Evolutionary conservation across 1,139 yeast species (phyloP), one percentile per base, ranked within the genome.

Genomic region (Hansenula sp.): DNA sequence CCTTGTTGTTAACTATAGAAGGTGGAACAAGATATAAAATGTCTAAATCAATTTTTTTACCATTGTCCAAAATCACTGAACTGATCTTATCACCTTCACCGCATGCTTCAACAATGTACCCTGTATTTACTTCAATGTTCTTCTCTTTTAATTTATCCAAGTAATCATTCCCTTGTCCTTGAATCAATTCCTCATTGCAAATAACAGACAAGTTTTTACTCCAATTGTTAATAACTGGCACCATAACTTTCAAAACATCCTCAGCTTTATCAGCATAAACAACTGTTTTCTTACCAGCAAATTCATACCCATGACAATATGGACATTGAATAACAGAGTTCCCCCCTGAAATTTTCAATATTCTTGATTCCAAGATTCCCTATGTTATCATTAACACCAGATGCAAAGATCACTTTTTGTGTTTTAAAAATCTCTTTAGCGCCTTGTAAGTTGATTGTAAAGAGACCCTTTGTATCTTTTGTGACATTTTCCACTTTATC

Each of bases 291-390:
- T 36, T 29, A 10, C 33, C 30, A 17, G 29, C 14, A 21, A 29
- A 41, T 28, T 41, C 44, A n/a, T 12, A 19, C 3, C 44, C 44
- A 29, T 39, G 42, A 22, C 42, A 39, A 24, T 12, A 39, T n/a
- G 42, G 42, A 36, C 42, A 42, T 6, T 25, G 14, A 25, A 38
- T 31, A 9, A 34, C 24, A 9, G 42, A 32, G 17, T 41, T 41
- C 10, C 44, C 44, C n/a, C 44, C 44, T 39, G 33, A 36, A 39
- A 6, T 39, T 27, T 12, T 32, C 29, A 14, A 42, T 25, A 21
- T 28, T 28, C 17, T 37, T 32, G n/a, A 42, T 35, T n/a, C 32
- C 16, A 7, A 29, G 8, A 3, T 32, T 25, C 11, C 32, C 37
- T 17, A 42, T 35, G 6, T 35, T n/a, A 30, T 42, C 43, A 29